These are phyloP conservation scores for Podospora fimiseda DNA, from an alignment of 495 filamentous ascomycete genomes.

Conservation along the genomic window DNA sequence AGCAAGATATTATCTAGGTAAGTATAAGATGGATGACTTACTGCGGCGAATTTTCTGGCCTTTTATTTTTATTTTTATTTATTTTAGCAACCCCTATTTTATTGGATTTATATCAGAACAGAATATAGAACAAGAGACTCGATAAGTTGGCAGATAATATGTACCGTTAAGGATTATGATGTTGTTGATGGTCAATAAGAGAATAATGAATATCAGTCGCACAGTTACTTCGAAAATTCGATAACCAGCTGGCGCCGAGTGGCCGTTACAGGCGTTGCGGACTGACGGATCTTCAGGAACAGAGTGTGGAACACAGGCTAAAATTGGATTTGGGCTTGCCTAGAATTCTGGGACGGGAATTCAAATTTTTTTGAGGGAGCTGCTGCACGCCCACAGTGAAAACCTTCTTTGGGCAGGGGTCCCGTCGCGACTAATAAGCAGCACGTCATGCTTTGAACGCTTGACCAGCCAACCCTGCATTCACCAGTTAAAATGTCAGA, in stretches of 20 bases:
- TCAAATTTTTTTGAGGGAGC: too few relatives aligned
- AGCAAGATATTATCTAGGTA: constrained; percentile 1
- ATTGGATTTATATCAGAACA: too few relatives aligned
- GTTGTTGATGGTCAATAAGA: too few relatives aligned
- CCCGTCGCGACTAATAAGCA: too few relatives aligned
- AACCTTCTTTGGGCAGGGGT: neutral
- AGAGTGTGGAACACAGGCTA: constrained; percentile 5
- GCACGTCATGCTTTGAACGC: constrained; percentile 7
- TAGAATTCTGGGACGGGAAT: too few relatives aligned
- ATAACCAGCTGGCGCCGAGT: too few relatives aligned
- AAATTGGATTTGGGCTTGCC: constrained; percentile 13
- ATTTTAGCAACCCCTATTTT: constrained; percentile 22
- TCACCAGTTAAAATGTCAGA: neutral
- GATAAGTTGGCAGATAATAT: too few relatives aligned
- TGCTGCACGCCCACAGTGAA: too few relatives aligned
- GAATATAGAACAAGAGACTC: too few relatives aligned
- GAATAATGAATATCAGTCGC: neutral
- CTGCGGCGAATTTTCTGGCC: constrained; percentile 27
- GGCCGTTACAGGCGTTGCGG: constrained; percentile 6
- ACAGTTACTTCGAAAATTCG: neutral
- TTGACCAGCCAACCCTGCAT: neutral
- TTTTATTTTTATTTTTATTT: too few relatives aligned
- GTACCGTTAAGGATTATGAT: too few relatives aligned
- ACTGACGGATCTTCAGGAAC: neutral
- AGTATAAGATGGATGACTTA: constrained; percentile 14